Evolutionary conservation across 129 eudicot species (phyloP).

Genomic region (Helianthus annuus): HanXRQr2.0-SUNRISE NC_035443.2:175720229-175720728

Average conservation of each 20-base stretch:
- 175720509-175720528: not conserved
- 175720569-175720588: not conserved
- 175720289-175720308: not conserved
- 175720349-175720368: conserved; percentile 65
- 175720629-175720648: conserved; percentile 96
- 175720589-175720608: conserved; percentile 2
- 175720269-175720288: not conserved
- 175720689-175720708: conserved; percentile 71
- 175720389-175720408: conserved; percentile 58
- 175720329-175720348: conserved; percentile 17
- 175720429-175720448: conserved; percentile 89
- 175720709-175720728: conserved; percentile 61
- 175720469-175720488: conserved; percentile 97
- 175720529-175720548: not conserved
- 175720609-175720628: conserved; percentile 80
- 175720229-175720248: not conserved
- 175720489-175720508: conserved; percentile 42
- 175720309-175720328: not conserved
- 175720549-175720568: not conserved
- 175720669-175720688: conserved; percentile 73
- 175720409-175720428: conserved; percentile 92
- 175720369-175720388: conserved; percentile 69
- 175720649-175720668: conserved; percentile 68
- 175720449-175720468: conserved; percentile 92
- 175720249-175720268: not conserved